These are phyloP conservation scores for Marvania coccoides DNA, from an alignment of 139 green algal genomes.

Conservation along the genomic window DNA sequence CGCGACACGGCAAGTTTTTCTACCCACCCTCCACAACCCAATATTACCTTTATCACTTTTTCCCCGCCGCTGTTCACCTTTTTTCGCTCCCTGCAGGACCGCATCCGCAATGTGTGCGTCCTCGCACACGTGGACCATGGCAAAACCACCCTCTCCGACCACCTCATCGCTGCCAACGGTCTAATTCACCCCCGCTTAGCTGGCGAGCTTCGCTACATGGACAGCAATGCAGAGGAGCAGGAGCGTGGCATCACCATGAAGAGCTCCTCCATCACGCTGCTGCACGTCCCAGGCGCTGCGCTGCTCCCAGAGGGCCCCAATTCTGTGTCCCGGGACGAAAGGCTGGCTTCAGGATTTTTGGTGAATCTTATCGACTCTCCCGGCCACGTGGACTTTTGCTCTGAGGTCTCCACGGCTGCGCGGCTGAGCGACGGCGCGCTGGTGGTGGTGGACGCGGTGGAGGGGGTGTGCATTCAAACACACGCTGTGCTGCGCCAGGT, in stretches of 20 bases:
- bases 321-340: constrained; percentile 20
- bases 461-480: constrained; percentile 99
- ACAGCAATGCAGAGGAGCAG: constrained; percentile 94
- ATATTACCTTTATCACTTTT: background rate
- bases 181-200: constrained; percentile 92
- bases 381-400: constrained; percentile 98
- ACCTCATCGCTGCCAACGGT: constrained; percentile 94
- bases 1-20: constrained; percentile 1
- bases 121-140: constrained; percentile 98
- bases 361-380: constrained; percentile 98
- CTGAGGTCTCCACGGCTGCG: constrained; percentile 87
- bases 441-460: constrained; percentile 93
- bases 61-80: background rate
- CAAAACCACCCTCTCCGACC: constrained; percentile 95
- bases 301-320: constrained; percentile 31
- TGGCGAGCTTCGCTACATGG: constrained; percentile 78
- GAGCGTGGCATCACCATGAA: constrained; percentile 98
- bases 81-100: constrained; percentile 40
- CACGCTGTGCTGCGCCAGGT: constrained; percentile 94
- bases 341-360: constrained; percentile 58
- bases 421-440: constrained; percentile 89
- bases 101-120: constrained; percentile 95
- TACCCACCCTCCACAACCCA: background rate
- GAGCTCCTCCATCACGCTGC: constrained; percentile 83
- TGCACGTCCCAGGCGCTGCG: constrained; percentile 66